Percentiles rank a stretch among this genome's conserved stretches.
Conservation (phyloP, 2,329 filamentous ascomycete species). For the Penicillium sp. region DNA sequence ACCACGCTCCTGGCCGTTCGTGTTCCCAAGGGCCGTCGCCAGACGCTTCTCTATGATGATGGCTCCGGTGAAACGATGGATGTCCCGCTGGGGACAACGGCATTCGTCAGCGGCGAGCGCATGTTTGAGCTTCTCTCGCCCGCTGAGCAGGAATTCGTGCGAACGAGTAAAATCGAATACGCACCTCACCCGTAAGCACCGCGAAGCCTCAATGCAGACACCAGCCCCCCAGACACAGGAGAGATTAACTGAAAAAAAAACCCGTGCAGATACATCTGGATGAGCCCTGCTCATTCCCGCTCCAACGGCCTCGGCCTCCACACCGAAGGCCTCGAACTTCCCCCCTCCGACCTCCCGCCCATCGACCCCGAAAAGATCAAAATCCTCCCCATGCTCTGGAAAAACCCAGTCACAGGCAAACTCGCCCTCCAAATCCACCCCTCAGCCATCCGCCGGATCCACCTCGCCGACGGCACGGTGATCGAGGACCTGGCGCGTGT, state of each 20-base stretch:
- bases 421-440: slow-evolving; percentile 75
- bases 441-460: slow-evolving; percentile 68
- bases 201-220: neutral
- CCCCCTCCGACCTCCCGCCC: slow-evolving; percentile 61
- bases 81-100: slow-evolving; percentile 74
- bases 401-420: slow-evolving; percentile 69
- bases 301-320: slow-evolving; percentile 71
- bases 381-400: slow-evolving; percentile 75
- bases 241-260: too few relatives aligned
- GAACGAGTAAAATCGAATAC: slow-evolving; percentile 70
- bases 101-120: slow-evolving; percentile 70
- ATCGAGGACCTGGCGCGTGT: slow-evolving; percentile 69
- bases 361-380: slow-evolving; percentile 69
- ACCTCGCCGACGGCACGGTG: slow-evolving; percentile 65
- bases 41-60: slow-evolving; percentile 74
- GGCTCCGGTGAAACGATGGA: slow-evolving; percentile 65
- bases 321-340: slow-evolving; percentile 66
- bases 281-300: slow-evolving; percentile 67
- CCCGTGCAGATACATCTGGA: slow-evolving; percentile 65
- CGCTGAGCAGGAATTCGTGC: slow-evolving; percentile 67
- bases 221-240: neutral
- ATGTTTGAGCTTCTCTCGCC: slow-evolving; percentile 70
- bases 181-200: slow-evolving; percentile 66
- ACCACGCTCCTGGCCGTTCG: slow-evolving; percentile 74
- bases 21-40: slow-evolving; percentile 66